Base-by-base conservation (phyloP, 2,329 filamentous ascomycete genomes). In the Claviceps maximensis region DNA sequence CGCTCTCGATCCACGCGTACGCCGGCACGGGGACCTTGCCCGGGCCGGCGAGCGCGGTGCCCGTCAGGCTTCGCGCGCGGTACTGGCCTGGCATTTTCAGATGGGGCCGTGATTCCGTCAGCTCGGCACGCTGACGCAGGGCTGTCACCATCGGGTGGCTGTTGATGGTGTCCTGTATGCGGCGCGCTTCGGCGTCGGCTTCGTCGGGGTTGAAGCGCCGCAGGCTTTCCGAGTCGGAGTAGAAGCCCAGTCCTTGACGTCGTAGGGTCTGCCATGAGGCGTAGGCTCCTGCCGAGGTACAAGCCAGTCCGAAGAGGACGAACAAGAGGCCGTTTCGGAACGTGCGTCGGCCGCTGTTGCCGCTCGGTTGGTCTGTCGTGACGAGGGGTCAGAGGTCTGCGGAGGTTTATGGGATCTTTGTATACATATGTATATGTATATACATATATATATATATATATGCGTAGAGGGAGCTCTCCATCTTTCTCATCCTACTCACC, bases 21-120 rank as follows among this genome's bases (percentile, higher is more conserved):
- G 91, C 89, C 3, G 91, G 90, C 1, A 95, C 86, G 3, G 81
- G 81, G 56, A 98, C 81, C 66, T 81, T 85, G 33, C 83, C 82
- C 0, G 84, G 77, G 0, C 89, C 90, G 19, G 85, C 66, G 13
- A 98, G 75, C 13, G 86, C 86, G 5, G 88, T 88, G 33, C 79
- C 88, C 0, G 90, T 97, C 51, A 98, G 75, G 68, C 84, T 95
- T 65, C 88, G 83, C 2, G 71, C 69, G 41, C 86, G 81, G 67
- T 89, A 77, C 2, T 75, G 68, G 27, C 75, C 73, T 0, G 91
- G 89, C 63, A 96, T 86, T 69, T 90, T 93, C 65, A 96, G 73
- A 65, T 95, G 89, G 12, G 91, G 91, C 42, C 93, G 80, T 36
- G 85, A 84, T 67, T 95, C 89, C 36, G 73, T 77, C 67, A 84